These are phyloP conservation scores for Mycena alexandri DNA, from an alignment of 768 basidiomycete genomes.

Conservation along the genomic window DNA sequence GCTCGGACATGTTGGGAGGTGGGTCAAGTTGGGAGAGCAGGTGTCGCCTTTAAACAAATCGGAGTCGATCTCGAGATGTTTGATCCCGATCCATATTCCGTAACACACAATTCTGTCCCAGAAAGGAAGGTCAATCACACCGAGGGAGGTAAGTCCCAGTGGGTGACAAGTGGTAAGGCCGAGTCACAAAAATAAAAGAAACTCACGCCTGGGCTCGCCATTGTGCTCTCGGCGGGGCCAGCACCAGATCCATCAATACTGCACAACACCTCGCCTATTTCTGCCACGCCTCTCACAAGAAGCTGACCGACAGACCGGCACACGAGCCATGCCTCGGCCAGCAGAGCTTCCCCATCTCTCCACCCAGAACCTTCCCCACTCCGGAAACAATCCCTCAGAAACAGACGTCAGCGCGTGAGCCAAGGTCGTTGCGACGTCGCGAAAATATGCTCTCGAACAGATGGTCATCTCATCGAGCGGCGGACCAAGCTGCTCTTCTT, in stretches of 20 bases:
- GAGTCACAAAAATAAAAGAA: too few species aligned
- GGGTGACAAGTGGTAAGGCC: too few species aligned
- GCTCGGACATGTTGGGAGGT: conserved; percentile 22
- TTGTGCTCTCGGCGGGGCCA: conserved; percentile 10
- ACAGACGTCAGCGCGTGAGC: background rate
- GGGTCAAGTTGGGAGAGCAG: conserved; percentile 5
- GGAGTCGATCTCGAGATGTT: too few species aligned
- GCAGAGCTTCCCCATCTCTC: too few species aligned
- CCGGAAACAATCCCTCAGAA: background rate
- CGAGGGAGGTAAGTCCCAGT: too few species aligned
- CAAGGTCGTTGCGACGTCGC: background rate
- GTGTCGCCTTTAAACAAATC: too few species aligned
- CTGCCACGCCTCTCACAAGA: conserved; percentile 30
- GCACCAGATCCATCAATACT: conserved; percentile 5
- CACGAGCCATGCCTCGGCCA: too few species aligned
- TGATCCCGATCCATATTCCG: too few species aligned
- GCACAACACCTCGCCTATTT: background rate
- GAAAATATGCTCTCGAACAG: conserved; percentile 1
- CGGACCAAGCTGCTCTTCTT: conserved; percentile 5
- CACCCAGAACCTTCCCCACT: background rate
- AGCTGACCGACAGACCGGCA: background rate
- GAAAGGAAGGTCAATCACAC: too few species aligned
- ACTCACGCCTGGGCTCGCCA: background rate
- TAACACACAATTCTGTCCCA: too few species aligned
- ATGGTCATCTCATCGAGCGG: conserved; percentile 10